These are phyloP conservation scores for Yarrowia sp. DNA, from an alignment of 805 yeast species.

Conservation along the genomic window DNA sequence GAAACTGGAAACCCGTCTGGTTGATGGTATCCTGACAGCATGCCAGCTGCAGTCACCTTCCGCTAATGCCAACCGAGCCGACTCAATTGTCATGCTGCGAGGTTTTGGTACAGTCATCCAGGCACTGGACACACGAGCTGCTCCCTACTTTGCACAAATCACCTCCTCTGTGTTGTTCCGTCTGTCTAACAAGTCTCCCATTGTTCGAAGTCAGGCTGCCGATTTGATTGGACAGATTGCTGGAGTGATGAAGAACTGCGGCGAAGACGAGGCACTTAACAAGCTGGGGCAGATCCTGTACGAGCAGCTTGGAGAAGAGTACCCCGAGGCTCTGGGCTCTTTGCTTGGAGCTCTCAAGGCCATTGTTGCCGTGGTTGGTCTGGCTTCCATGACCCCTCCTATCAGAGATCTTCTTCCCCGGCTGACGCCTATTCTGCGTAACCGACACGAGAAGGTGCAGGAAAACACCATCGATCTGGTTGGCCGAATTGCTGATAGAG, in stretches of 20 bases:
- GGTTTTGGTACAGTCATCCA: conserved; percentile 64
- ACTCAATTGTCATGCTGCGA: conserved; percentile 54
- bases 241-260: conserved; percentile 62
- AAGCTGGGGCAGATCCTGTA: conserved; percentile 74
- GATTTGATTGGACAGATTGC: conserved; percentile 68
- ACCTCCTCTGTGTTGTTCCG: conserved; percentile 70
- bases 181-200: conserved; percentile 66
- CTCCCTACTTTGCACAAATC: conserved; percentile 70
- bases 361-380: conserved; percentile 60
- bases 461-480: conserved; percentile 74
- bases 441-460: conserved; percentile 87
- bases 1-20: conserved; percentile 58
- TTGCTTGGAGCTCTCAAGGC: conserved; percentile 66
- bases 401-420: conserved; percentile 79
- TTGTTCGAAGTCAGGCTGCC: conserved; percentile 79
- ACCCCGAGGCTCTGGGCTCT: conserved; percentile 90
- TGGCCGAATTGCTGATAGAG: conserved; percentile 76
- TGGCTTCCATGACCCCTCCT: conserved; percentile 71
- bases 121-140: conserved; percentile 61
- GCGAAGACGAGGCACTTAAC: conserved; percentile 58
- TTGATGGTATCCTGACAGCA: conserved; percentile 74
- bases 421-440: conserved; percentile 84
- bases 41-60: conserved; percentile 69
- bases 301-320: conserved; percentile 91
- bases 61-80: conserved; percentile 33